Conservation (phyloP, 257 asterid genomes). For the Ajuga chamaepitys region DNA sequence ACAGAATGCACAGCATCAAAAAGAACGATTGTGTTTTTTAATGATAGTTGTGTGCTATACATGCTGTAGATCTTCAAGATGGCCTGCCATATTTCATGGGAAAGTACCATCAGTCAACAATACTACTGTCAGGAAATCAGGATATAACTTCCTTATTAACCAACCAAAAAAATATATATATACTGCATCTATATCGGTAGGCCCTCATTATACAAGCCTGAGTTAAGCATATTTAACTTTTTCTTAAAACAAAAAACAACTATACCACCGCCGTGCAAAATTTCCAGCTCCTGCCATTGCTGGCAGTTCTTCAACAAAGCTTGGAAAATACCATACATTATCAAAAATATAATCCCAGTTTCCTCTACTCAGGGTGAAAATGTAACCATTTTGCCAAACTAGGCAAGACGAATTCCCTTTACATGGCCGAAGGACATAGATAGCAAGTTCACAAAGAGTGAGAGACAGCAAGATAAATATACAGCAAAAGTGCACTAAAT, state of each 20-base stretch:
- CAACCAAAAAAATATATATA: not conserved
- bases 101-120: not conserved
- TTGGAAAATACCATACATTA: not conserved
- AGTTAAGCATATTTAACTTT: not conserved
- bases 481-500: conserved; percentile 1
- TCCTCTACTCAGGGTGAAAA: not conserved
- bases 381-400: not conserved
- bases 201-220: not conserved
- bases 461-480: not conserved
- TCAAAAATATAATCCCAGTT: not conserved
- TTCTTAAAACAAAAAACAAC: not conserved
- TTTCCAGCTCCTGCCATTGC: not conserved
- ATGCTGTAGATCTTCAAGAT: conserved; percentile 75
- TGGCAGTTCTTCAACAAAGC: not conserved
- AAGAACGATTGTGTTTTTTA: conserved; percentile 48
- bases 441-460: not conserved
- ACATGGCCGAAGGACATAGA: not conserved
- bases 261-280: not conserved
- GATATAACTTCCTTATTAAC: not conserved
- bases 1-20: conserved; percentile 68
- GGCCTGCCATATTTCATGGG: conserved; percentile 42
- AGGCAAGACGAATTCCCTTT: not conserved
- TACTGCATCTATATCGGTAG: not conserved
- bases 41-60: conserved; percentile 58
- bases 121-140: not conserved